Evolutionary conservation across 345 rosid genomes (phyloP).

Genomic region (Carallia brachiata): DNA sequence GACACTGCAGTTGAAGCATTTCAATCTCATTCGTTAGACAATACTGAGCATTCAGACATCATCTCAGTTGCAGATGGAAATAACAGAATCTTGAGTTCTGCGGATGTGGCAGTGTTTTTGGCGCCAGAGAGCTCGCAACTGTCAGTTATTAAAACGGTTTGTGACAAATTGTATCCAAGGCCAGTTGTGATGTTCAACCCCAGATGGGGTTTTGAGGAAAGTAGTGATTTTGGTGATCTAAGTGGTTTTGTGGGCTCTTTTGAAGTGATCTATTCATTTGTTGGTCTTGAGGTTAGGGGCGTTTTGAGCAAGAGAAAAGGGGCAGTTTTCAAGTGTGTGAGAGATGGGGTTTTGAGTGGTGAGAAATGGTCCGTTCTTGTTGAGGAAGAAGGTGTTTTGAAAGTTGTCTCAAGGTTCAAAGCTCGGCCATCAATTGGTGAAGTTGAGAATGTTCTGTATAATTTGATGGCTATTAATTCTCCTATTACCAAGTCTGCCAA

Average conservation of each 20-base stretch:
- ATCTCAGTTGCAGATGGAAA: constrained; percentile 27
- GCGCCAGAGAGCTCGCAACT: constrained; percentile 59
- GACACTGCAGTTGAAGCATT: constrained; percentile 42
- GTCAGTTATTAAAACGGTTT: constrained; percentile 29
- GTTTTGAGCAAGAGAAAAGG: constrained; percentile 68
- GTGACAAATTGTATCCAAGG: constrained; percentile 48
- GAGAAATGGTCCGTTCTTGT: constrained; percentile 74
- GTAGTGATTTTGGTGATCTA: constrained; percentile 50
- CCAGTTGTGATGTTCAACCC: constrained; percentile 82
- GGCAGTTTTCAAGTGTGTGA: constrained; percentile 70
- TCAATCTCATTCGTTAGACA: constrained; percentile 28
- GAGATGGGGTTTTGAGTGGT: constrained; percentile 77
- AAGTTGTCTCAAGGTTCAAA: constrained; percentile 68
- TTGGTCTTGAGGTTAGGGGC: constrained; percentile 72
- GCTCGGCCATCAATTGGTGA: constrained; percentile 65
- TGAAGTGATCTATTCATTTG: constrained; percentile 76
- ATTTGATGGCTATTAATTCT: constrained; percentile 81
- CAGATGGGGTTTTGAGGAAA: constrained; percentile 66
- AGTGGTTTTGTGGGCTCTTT: constrained; percentile 52
- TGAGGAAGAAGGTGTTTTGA: constrained; percentile 55
- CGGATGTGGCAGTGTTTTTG: constrained; percentile 65
- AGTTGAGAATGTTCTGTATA: constrained; percentile 74
- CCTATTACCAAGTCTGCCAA: constrained; percentile 84
- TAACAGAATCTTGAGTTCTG: constrained; percentile 33
- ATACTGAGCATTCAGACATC: constrained; percentile 40